These are phyloP conservation scores for Plectosphaerella sp. DNA, from an alignment of 2,329 filamentous ascomycete species.

Conservation along the genomic window DNA sequence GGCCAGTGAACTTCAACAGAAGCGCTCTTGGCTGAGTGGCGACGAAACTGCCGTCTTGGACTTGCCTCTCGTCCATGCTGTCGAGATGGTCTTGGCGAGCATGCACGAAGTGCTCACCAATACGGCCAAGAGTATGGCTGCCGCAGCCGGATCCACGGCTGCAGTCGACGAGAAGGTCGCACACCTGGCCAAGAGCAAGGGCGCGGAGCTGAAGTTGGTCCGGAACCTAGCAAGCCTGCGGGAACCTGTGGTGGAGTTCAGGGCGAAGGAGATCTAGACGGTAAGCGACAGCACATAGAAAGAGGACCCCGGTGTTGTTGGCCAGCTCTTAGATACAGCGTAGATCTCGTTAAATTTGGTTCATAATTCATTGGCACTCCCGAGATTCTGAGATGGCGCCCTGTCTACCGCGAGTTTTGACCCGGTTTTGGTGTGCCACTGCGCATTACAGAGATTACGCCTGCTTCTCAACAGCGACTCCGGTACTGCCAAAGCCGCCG, in stretches of 20 bases:
- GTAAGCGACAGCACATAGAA: slow-evolving; percentile 3
- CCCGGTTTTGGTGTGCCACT: background rate
- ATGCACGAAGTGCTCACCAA: slow-evolving; percentile 82
- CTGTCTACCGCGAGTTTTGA: background rate
- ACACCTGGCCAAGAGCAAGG: slow-evolving; percentile 71
- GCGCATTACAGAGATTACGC: background rate
- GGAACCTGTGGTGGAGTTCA: slow-evolving; percentile 60
- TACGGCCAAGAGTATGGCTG: slow-evolving; percentile 61
- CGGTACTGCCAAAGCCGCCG: slow-evolving; percentile 89
- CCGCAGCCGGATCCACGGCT: slow-evolving; percentile 36
- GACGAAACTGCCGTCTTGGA: slow-evolving; percentile 66
- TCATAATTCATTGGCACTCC: background rate
- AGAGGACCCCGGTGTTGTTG: slow-evolving; percentile 2
- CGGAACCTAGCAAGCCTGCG: slow-evolving; percentile 67
- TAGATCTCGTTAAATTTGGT: background rate
- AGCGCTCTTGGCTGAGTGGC: slow-evolving; percentile 68
- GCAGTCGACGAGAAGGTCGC: slow-evolving; percentile 44
- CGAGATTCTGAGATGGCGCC: background rate
- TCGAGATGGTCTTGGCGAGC: slow-evolving; percentile 82
- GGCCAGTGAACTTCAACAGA: slow-evolving; percentile 39
- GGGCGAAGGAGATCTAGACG: slow-evolving; percentile 45
- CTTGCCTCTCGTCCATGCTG: slow-evolving; percentile 76
- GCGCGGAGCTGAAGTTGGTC: slow-evolving; percentile 83
- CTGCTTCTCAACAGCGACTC: slow-evolving; percentile 26
- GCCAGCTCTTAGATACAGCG: background rate